phyloP scores from a whole-genome alignment of 176 grass and related monocot species.

The Juncus inflexus region DNA sequence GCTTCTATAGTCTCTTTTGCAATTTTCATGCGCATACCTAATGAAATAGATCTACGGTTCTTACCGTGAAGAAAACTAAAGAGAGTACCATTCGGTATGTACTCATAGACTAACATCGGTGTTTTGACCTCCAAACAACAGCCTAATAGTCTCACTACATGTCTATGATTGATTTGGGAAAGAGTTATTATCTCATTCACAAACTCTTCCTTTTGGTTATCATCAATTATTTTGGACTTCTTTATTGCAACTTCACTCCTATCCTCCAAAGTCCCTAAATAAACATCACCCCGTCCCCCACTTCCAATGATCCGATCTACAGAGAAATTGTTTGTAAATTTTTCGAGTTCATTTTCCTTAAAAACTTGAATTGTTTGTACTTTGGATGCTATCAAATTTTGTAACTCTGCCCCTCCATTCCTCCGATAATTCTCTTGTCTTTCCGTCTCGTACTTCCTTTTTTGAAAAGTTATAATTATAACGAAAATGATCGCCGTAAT shows the following conservation, averaged over 20 bases:
- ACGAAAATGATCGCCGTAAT: not conserved
- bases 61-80: conserved; percentile 22
- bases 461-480: not conserved
- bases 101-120: conserved; percentile 42
- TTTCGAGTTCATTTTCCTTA: conserved; percentile 3
- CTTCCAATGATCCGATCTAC: not conserved
- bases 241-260: conserved; percentile 27
- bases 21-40: conserved; percentile 15
- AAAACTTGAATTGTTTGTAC: conserved; percentile 4
- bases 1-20: conserved; percentile 18
- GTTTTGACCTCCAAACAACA: conserved; percentile 37
- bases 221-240: conserved; percentile 20
- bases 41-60: not conserved
- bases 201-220: conserved; percentile 18
- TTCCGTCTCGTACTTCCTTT: not conserved
- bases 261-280: conserved; percentile 28
- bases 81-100: conserved; percentile 26
- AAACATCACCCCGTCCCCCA: conserved; percentile 19
- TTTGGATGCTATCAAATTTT: not conserved
- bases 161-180: conserved; percentile 36
- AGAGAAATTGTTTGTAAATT: not conserved
- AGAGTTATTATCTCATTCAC: conserved; percentile 40
- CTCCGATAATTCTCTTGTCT: not conserved
- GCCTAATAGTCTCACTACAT: conserved; percentile 35
- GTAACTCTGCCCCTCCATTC: too few species aligned